phyloP scores from a whole-genome alignment of 345 rosid species.

The Gossypium thurberi region DNA sequence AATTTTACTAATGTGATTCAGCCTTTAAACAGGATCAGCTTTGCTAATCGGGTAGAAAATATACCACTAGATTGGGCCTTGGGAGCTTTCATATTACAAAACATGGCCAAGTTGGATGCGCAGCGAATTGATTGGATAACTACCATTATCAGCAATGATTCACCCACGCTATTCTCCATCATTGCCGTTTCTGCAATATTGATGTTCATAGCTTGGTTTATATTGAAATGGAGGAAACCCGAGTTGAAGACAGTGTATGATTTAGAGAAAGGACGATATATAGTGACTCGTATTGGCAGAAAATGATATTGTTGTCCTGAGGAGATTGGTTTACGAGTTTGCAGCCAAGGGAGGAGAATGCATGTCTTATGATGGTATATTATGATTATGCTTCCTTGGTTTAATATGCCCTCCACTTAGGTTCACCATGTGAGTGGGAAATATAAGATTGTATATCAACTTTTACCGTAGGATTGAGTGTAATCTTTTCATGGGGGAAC shows the following conservation, averaged over 20 bases:
- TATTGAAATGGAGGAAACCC: constrained; percentile 76
- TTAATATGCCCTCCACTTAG: constrained; percentile 4
- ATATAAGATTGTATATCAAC: constrained; percentile 5
- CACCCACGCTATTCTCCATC: constrained; percentile 39
- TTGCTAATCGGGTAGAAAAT: constrained; percentile 58
- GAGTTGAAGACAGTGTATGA: constrained; percentile 73
- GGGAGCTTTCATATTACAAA: constrained; percentile 82
- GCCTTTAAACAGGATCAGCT: constrained; percentile 41
- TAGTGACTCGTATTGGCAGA: constrained; percentile 57
- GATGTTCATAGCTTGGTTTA: constrained; percentile 45
- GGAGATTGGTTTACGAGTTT: not conserved
- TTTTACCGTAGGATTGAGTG: constrained; percentile 9
- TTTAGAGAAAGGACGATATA: constrained; percentile 87
- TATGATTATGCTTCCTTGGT: not conserved
- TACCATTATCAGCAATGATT: constrained; percentile 35
- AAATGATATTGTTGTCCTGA: constrained; percentile 18
- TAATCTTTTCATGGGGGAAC: constrained; percentile 13
- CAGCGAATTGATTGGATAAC: constrained; percentile 41
- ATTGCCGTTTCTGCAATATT: constrained; percentile 40
- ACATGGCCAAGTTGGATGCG: constrained; percentile 24
- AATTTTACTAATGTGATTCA: not conserved
- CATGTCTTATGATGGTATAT: not conserved
- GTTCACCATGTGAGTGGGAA: not conserved
- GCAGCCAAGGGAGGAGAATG: not conserved
- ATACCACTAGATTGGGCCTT: constrained; percentile 89